Evolutionary conservation across 2,329 filamentous ascomycete genomes (phyloP), one percentile per base, ranked within the genome.

Genomic region (Pezizomycotina sp.): DNA sequence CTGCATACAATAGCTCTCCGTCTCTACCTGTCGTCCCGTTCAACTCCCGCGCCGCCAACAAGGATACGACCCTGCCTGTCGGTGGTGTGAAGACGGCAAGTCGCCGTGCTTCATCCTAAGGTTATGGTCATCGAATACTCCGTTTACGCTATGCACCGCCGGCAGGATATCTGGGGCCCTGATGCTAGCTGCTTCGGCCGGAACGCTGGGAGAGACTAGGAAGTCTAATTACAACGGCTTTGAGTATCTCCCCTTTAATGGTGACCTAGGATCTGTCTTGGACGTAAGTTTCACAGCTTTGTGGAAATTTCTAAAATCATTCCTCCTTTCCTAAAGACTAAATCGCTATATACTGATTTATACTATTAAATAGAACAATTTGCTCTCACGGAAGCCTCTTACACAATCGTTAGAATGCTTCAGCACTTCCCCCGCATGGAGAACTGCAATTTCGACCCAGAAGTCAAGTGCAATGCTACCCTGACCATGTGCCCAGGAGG

Each of bases 1-100:
- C 19, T 16, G 20, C 5, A 23, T 10, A 16, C 6, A n/a, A 31
- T 12, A 6, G 39, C 41, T 20, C 34, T 46, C 5, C 37, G 28
- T 26, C 51, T 68, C 3, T 62, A 66, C 47, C 66, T 68, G 4
- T 57, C 64, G 65, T 71, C 7, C 66, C 68, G 3, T 47, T 59
- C 20, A 72, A 73, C 51, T 56, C 55, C n/a, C 62, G 69, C 38
- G 48, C 53, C 15, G 64, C 67, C 2, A 53, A 57, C 6, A 53
- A 54, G 21, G 63, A 69, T 26, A 56, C 54, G 3, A 31, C 49
- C 3, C 48, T 57, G 3, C 53, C 55, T 2, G 34, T 37, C 2
- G 53, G 55, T 21, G 55, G 55, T 12, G 53, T 54, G 2, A 2
- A 52, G 55, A 20, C 50, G 53, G 22, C 31, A 34, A 8, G 46